These are phyloP conservation scores for Mortierella sp. DNA, from an alignment of 371 early-diverging fungal species.

Conservation along the genomic window DNA sequence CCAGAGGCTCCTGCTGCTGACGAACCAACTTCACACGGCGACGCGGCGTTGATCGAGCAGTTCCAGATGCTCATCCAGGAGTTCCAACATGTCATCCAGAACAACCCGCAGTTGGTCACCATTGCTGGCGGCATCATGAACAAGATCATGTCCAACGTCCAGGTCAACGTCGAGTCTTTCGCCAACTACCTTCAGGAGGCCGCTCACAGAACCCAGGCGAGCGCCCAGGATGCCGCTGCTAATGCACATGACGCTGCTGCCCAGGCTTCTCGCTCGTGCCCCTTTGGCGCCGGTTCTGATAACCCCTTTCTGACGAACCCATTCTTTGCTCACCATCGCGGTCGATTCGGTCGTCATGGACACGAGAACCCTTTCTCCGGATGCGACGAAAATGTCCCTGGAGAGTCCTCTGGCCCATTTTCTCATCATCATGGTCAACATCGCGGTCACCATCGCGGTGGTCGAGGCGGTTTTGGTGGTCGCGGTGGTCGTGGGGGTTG, in stretches of 20 bases:
- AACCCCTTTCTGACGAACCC: conserved; percentile 20
- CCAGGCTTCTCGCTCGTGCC: conserved; percentile 22
- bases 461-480: conserved; percentile 21
- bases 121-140: conserved; percentile 44
- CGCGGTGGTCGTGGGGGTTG: conserved; percentile 36
- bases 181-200: conserved; percentile 28
- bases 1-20: neutral
- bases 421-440: conserved; percentile 11
- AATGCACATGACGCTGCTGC: conserved; percentile 32
- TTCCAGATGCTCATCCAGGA: conserved; percentile 49
- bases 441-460: conserved; percentile 13
- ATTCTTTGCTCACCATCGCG: conserved; percentile 17
- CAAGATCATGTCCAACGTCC: conserved; percentile 42
- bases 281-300: conserved; percentile 20
- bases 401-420: neutral
- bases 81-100: conserved; percentile 53
- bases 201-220: neutral
- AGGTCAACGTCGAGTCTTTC: conserved; percentile 52
- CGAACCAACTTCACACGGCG: conserved; percentile 11
- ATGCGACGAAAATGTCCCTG: neutral
- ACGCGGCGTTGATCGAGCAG: conserved; percentile 42
- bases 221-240: conserved; percentile 17
- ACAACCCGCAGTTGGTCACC: conserved; percentile 45
- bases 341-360: conserved; percentile 15
- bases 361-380: conserved; percentile 26